Evolutionary conservation across 1,139 yeast genomes (phyloP), one percentile per base, ranked within the genome.

Genomic region (Martiniozyma asiatica): DNA sequence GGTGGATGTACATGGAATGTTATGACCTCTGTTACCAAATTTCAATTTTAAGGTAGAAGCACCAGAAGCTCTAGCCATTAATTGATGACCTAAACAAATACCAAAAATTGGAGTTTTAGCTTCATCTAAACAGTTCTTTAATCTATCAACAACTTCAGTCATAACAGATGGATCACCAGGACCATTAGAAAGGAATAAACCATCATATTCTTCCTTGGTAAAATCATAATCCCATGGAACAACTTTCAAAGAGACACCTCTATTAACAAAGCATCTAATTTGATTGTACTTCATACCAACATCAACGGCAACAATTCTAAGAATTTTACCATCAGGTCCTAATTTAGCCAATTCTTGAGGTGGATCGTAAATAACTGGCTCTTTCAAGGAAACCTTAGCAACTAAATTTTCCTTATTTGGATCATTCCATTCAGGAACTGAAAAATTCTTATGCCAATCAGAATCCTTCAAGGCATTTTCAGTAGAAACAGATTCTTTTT

Each of bases 21-120:
- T 92, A 65, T 92, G 99, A 53, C 97, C 99, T 70, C 99, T 87
- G 69, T 92, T 92, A 77, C 99, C 99, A 51, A 84, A 92, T 63
- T 87, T 87, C 64, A 92, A 65, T 61, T 92, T 92, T 51, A 72
- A 49, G 35, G 99, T 89, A 14, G 79, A 65, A 35, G 97, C 97
- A 51, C 98, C 99, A 36, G 89, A 61, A 33, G 99, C 96, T 60
- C 94, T 72, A 27, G 98, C 95, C 55, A 92, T 63, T 53, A 92
- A 72, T 65, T 92, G 99, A 61, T 92, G 99, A 58, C 99, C 99
- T 48, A 89, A 68, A 73, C 99, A 92, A 54, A 92, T 92, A 73
- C 98, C 98, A 50, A 89, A 89, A 35, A 87, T 68, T 33, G 94
- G 94, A 26, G 84, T 71, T 55, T 73, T 76, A 29, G 70, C 73